Conservation (phyloP, 352 stramenopile species). For the Vaucheria bursata region DNA sequence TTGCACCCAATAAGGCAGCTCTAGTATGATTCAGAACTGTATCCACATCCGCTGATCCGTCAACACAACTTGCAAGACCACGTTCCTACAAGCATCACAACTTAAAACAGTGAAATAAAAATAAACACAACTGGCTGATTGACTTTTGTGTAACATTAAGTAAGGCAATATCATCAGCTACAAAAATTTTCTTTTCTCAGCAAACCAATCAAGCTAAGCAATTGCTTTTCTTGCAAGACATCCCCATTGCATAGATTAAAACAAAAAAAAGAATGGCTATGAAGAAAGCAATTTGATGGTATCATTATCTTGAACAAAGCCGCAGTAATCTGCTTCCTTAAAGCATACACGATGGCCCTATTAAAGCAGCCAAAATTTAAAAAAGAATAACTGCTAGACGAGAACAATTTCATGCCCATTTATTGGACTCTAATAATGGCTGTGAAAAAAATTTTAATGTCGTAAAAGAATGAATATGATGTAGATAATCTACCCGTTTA, state of each 20-base stretch:
- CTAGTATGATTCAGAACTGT: conserved; percentile 20
- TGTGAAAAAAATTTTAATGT: too few species aligned
- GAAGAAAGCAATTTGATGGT: too few species aligned
- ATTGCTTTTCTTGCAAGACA: not conserved
- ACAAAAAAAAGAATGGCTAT: too few species aligned
- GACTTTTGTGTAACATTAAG: not conserved
- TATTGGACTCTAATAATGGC: too few species aligned
- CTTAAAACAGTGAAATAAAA: conserved; percentile 10
- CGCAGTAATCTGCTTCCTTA: too few species aligned
- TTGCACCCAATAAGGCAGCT: conserved; percentile 5
- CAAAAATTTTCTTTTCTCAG: not conserved
- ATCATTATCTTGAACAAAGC: too few species aligned
- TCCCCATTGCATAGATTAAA: not conserved
- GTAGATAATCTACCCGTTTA: too few species aligned
- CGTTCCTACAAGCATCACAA: not conserved
- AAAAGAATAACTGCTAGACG: too few species aligned
- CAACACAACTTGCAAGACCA: conserved; percentile 21
- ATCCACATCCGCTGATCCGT: conserved; percentile 20
- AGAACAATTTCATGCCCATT: too few species aligned
- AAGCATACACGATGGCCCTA: too few species aligned
- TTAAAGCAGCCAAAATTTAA: too few species aligned
- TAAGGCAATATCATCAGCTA: not conserved
- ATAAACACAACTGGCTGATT: not conserved
- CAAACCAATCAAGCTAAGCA: not conserved
- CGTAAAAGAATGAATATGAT: too few species aligned